These are phyloP conservation scores for Aspergillus terreus DNA, from an alignment of 2,329 filamentous ascomycete species.

Conservation along the genomic window DNA sequence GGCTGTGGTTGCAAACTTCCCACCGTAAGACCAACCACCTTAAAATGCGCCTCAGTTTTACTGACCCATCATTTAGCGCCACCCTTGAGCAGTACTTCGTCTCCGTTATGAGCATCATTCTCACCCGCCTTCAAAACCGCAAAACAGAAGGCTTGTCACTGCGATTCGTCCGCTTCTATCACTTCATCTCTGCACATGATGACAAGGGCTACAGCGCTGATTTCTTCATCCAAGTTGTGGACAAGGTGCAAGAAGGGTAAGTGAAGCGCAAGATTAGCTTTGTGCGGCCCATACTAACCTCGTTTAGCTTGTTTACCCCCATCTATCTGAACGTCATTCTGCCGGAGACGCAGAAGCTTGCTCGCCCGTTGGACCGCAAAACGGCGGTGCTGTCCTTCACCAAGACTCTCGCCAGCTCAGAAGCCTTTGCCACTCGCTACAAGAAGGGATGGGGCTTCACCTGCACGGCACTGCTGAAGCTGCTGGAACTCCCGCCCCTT, in stretches of 20 bases:
- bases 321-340: slow-evolving; percentile 87
- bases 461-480: slow-evolving; percentile 80
- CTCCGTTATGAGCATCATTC: slow-evolving; percentile 75
- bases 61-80: slow-evolving; percentile 41
- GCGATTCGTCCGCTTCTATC: slow-evolving; percentile 90
- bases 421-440: slow-evolving; percentile 76
- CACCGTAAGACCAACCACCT: slow-evolving; percentile 53
- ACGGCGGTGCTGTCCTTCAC: slow-evolving; percentile 88
- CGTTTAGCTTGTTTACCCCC: slow-evolving; percentile 66
- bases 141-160: slow-evolving; percentile 81
- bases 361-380: slow-evolving; percentile 85
- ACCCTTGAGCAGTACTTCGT: slow-evolving; percentile 72
- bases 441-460: slow-evolving; percentile 89
- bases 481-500: slow-evolving; percentile 84
- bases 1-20: slow-evolving; percentile 68
- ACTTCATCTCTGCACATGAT: slow-evolving; percentile 76
- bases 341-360: slow-evolving; percentile 81
- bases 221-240: slow-evolving; percentile 82
- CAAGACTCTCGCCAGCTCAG: slow-evolving; percentile 83
- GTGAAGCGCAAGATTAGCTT: slow-evolving; percentile 13
- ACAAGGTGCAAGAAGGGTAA: slow-evolving; percentile 69
- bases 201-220: slow-evolving; percentile 85
- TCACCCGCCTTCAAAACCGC: slow-evolving; percentile 66
- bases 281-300: neutral
- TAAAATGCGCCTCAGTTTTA: neutral